Conservation (phyloP, 23 red algal species). For the Gracilaria caudata region DNA sequence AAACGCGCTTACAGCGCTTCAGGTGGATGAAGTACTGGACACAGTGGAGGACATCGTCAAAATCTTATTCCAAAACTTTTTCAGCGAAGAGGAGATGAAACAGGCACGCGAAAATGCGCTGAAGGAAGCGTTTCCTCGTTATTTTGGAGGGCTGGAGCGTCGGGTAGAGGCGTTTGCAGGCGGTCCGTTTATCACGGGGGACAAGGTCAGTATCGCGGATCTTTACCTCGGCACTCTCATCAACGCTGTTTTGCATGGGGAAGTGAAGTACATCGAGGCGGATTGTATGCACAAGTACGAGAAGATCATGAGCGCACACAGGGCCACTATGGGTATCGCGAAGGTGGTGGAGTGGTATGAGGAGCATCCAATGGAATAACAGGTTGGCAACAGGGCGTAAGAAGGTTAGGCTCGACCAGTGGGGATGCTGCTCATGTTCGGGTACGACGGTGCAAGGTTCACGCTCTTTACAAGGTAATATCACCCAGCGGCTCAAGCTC, state of each 20-base stretch:
- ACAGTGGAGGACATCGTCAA: neutral
- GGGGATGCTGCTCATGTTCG: too few species aligned
- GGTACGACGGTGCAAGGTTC: too few species aligned
- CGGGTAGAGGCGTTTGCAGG: neutral
- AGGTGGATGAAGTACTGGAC: neutral
- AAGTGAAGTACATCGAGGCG: neutral
- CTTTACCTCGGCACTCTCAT: neutral
- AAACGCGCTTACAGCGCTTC: neutral
- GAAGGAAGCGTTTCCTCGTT: neutral
- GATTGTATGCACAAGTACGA: neutral
- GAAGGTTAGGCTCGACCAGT: too few species aligned
- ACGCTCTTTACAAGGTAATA: too few species aligned
- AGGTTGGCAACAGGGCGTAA: too few species aligned
- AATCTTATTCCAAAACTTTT: neutral
- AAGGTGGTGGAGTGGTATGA: too few species aligned
- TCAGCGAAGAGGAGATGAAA: neutral
- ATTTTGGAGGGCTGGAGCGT: neutral
- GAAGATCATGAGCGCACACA: neutral
- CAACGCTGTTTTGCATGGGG: neutral
- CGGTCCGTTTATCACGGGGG: neutral
- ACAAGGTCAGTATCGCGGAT: neutral
- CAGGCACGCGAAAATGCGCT: neutral
- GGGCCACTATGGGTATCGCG: neutral
- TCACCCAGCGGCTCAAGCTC: too few species aligned
- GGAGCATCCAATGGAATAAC: too few species aligned